These are phyloP conservation scores for Lactifluus pinguis DNA, from an alignment of 768 basidiomycete genomes.

Conservation along the genomic window DNA sequence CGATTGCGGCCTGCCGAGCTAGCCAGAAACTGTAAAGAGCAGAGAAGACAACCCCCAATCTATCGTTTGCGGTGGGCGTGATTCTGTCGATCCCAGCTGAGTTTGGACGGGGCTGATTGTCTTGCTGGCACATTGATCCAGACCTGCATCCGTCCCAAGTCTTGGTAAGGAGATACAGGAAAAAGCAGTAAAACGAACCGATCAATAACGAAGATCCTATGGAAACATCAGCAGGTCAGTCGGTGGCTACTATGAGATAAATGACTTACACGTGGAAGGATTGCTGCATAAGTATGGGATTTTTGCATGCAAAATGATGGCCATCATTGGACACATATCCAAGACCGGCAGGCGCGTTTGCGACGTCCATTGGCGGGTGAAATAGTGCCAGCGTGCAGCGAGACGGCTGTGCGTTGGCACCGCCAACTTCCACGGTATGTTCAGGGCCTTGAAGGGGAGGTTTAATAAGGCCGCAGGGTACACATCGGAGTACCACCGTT, in stretches of 20 bases:
- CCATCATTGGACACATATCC: constrained; percentile 51
- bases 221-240: not conserved
- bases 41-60: constrained; percentile 50
- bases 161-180: constrained; percentile 22
- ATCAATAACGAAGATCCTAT: constrained; percentile 44
- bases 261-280: constrained; percentile 51
- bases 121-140: constrained; percentile 37
- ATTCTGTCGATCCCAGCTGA: constrained; percentile 36
- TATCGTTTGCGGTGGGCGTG: constrained; percentile 31
- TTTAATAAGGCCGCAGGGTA: not conserved
- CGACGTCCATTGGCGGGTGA: constrained; percentile 32
- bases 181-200: constrained; percentile 33
- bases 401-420: constrained; percentile 35
- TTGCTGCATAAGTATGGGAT: constrained; percentile 44
- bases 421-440: constrained; percentile 30
- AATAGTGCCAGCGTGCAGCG: constrained; percentile 47
- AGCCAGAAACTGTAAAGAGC: constrained; percentile 49
- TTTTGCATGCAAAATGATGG: constrained; percentile 44
- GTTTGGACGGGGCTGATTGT: constrained; percentile 36
- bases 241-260: too few relatives aligned
- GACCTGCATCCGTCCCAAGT: constrained; percentile 32
- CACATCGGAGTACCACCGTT: not conserved
- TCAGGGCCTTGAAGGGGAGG: constrained; percentile 35
- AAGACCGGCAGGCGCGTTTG: constrained; percentile 24
- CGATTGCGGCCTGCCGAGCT: constrained; percentile 37